Conservation (phyloP, 2,329 filamentous ascomycete genomes). For the Parasarocladium wereldwijsianum region DNA sequence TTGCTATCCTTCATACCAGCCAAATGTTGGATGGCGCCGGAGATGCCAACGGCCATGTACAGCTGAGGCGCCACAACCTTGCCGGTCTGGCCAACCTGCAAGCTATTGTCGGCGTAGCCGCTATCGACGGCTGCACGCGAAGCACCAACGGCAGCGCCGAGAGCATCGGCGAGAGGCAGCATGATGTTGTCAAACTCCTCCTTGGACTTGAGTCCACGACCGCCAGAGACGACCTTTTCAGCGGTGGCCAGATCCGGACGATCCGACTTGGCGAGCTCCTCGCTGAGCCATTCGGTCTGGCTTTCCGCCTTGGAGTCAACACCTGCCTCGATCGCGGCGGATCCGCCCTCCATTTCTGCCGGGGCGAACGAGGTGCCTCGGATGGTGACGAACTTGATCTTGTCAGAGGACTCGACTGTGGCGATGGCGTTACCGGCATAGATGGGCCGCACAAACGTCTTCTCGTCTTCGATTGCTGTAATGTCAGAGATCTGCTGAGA, state of each 20-base stretch:
- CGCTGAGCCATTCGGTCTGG: conserved; percentile 78
- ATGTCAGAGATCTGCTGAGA: conserved; percentile 90
- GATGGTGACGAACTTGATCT: conserved; percentile 79
- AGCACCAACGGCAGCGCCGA: conserved; percentile 91
- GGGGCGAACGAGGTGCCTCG: conserved; percentile 84
- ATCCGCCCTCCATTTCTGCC: conserved; percentile 55
- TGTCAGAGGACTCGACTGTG: conserved; percentile 81
- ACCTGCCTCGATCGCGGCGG: conserved; percentile 65
- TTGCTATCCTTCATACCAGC: conserved; percentile 99
- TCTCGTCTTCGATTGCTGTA: conserved; percentile 71
- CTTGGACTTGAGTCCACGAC: conserved; percentile 91
- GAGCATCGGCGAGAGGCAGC: conserved; percentile 76
- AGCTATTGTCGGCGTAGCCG: conserved; percentile 93
- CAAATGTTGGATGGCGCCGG: conserved; percentile 92
- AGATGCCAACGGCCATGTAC: conserved; percentile 91
- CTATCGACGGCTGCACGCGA: conserved; percentile 92
- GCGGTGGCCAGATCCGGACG: conserved; percentile 89
- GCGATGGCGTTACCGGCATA: conserved; percentile 96
- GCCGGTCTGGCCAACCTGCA: conserved; percentile 96
- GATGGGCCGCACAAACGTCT: conserved; percentile 90
- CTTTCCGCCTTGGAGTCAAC: conserved; percentile 65
- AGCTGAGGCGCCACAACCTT: conserved; percentile 96
- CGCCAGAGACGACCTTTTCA: conserved; percentile 77
- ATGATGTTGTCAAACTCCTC: conserved; percentile 93
- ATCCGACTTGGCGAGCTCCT: conserved; percentile 85